Evolutionary conservation across 2,329 filamentous ascomycete species (phyloP), one percentile per base, ranked within the genome.

Genomic region (Cladosporium sp.): DNA sequence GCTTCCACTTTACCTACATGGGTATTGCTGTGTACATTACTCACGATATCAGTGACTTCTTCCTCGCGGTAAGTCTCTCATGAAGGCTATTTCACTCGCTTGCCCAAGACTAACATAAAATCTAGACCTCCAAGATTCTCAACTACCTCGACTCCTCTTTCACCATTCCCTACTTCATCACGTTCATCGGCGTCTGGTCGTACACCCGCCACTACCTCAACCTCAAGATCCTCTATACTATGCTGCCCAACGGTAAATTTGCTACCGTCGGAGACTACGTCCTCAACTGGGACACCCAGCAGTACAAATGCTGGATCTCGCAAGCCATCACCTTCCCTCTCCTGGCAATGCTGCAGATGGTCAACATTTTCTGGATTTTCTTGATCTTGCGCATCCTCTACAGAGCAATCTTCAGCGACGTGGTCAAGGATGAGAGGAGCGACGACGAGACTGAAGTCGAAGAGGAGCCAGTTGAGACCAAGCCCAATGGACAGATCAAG

Each of bases 1-100:
- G 91, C 60, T 97, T 96, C 79, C 92, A 97, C 75, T 97, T 97
- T 74, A 95, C 91, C 19, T 93, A 96, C 75, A 95, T 97, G 72
- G 92, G 92, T 24, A 77, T 97, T 56, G 90, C 91, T 19, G 91
- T 97, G 34, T 97, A 96, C 74, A 91, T 94, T 61, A 96, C 92
- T 9, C 91, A 96, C 74, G 92, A 97, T 70, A 89, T 97, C 61
- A 91, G 87, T 60, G 92, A 97, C 73, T 96, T 97, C 77, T 97
- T 97, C 83, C 82, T 97, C 44, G 92, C 93, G 36, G 89, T 92
- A 83, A 75, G 87, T 73, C n/a, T 2, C 22, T 56, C 20, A 10
- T 42, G 34, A 10, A 28, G 32, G 10, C 3, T 4, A 4, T n/a
- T 13, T 15, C 5, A 37, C 15, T 15, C 35, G 7, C 35, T 17